phyloP scores from a whole-genome alignment of 805 yeast species.

The Zygosaccharomyces pseudorouxii region DNA sequence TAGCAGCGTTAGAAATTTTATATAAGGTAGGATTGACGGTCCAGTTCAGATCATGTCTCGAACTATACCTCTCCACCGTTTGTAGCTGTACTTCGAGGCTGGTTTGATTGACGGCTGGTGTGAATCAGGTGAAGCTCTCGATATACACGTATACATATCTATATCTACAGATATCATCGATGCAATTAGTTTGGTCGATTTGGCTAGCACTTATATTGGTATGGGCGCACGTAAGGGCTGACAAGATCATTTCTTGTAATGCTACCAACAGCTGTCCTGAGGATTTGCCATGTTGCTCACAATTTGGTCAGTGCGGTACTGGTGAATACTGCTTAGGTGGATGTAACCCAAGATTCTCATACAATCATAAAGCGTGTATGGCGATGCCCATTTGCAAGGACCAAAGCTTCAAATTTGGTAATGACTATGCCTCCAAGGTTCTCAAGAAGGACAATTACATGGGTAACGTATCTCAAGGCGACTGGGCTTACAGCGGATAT shows the following conservation, averaged over 20 bases:
- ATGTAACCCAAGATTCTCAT: slow-evolving; percentile 73
- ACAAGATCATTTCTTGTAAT: slow-evolving; percentile 43
- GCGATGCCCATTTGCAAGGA: slow-evolving; percentile 74
- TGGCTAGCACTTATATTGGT: background rate
- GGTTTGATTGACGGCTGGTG: background rate
- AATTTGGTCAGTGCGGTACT: slow-evolving; percentile 74
- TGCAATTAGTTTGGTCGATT: background rate
- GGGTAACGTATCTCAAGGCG: slow-evolving; percentile 64
- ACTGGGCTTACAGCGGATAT: slow-evolving; percentile 65
- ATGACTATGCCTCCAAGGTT: slow-evolving; percentile 32
- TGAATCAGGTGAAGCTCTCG: background rate
- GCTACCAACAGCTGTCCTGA: slow-evolving; percentile 63
- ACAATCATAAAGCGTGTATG: slow-evolving; percentile 64
- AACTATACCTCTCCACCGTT: no score
- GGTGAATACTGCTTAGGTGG: slow-evolving; percentile 77
- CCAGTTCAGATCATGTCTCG: background rate
- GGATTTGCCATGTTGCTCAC: slow-evolving; percentile 78
- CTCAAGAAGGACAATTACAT: slow-evolving; percentile 42
- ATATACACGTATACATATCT: background rate
- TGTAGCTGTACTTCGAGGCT: background rate
- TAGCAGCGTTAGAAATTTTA: background rate
- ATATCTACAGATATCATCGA: background rate
- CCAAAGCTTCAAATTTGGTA: slow-evolving; percentile 41
- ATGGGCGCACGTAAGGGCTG: slow-evolving; percentile 1
- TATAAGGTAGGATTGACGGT: background rate